These are phyloP conservation scores for Westerdykella ornata DNA, from an alignment of 2,329 filamentous ascomycete genomes.

Conservation along the genomic window DNA sequence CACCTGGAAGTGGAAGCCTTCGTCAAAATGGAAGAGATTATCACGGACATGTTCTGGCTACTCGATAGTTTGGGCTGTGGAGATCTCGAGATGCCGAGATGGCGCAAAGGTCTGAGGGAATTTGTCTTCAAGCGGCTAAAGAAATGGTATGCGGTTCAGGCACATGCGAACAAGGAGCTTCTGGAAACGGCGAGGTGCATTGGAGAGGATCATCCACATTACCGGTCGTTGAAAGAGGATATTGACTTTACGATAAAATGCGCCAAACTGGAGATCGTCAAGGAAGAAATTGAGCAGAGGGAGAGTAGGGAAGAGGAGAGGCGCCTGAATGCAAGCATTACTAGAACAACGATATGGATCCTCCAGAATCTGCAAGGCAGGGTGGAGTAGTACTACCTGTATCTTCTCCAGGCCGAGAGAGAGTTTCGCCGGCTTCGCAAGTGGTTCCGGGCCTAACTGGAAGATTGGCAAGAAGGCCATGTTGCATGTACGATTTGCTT, in stretches of 20 bases:
- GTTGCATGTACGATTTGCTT: neutral
- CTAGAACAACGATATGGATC: too few species aligned
- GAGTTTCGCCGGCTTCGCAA: neutral
- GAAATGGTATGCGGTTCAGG: neutral
- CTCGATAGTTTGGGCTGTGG: slow-evolving; percentile 1
- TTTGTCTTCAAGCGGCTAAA: neutral
- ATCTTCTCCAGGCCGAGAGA: neutral
- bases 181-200: neutral
- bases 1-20: too few species aligned
- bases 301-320: too few species aligned
- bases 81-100: slow-evolving; percentile 2
- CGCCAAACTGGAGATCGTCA: too few species aligned
- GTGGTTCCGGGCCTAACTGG: neutral
- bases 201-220: slow-evolving; percentile 2
- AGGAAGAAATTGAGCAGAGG: too few species aligned
- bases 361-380: too few species aligned
- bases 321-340: too few species aligned
- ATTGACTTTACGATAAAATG: too few species aligned
- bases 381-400: neutral
- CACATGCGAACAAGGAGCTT: neutral
- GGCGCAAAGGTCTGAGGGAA: neutral
- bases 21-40: too few species aligned
- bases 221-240: neutral
- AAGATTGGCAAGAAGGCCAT: neutral
- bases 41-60: neutral